Evolutionary conservation across 257 asterid genomes (phyloP), one percentile per base, ranked within the genome.

Genomic region (Schizonepeta tenuifolia): DNA sequence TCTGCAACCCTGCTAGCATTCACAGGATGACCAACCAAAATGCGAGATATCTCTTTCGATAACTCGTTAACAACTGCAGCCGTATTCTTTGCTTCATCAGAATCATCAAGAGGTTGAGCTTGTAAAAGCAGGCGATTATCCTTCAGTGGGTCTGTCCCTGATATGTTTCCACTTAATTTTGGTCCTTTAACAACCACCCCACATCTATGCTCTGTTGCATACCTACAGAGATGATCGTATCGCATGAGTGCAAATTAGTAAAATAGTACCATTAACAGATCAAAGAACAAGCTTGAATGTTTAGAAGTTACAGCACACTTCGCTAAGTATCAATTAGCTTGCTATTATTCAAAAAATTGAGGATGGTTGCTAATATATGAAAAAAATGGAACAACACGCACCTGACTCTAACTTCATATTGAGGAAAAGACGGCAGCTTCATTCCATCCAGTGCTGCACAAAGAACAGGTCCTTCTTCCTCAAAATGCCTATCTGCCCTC

Each of bases 161-260:
- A 88, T 85, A 95, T 90, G 77, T 92, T 90, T 77, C 99, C 99
- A 82, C 98, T 90, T 81, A 95, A 79, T 11, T 90, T 92, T 71
- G 98, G 98, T 35, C 99, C 99, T 87, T 95, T 95, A 41, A 95
- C 98, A 77, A 95, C 99, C 65, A 95, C 98, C 14, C 99, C 98
- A 80, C 98, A 95, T 80, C 99, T 90, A 79, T 95, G 99, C 91
- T 95, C 99, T 21, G 98, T 92, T 58, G 99, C 98, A 85, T 92
- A 95, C 90, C 97, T 95, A 50, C 71, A 49, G 24, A 65, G 51
- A 74, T 41, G 51, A 59, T 71, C 18, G 26, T 65, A 61, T 61
- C 64, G 26, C 57, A 68, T 69, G 28, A 69, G 63, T 77, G 31
- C 15, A 66, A 71, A 67, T 31, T 67, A 59, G 38, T 18, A 75